Conservation (phyloP, 192 early-diverging fungal species). For the Backusella tarrabulga region DNA sequence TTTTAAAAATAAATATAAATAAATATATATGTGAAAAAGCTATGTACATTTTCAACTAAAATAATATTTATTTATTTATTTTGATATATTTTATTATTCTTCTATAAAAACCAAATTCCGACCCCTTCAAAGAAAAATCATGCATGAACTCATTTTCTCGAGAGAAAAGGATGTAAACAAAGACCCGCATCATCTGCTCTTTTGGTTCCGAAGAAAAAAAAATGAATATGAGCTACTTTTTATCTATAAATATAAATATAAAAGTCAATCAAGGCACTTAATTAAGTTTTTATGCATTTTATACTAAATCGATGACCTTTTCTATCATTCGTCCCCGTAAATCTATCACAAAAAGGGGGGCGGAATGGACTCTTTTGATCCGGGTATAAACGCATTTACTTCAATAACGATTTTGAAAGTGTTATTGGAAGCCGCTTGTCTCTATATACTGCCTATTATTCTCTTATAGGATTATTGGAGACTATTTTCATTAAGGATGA, state of each 20-base stretch:
- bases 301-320: not conserved
- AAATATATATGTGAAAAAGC: not conserved
- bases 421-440: not conserved
- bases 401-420: not conserved
- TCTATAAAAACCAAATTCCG: not conserved
- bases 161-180: too few species aligned
- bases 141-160: not conserved
- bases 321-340: not conserved
- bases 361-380: not conserved
- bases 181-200: too few species aligned
- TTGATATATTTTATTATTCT: too few species aligned
- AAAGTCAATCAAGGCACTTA: too few species aligned
- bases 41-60: not conserved
- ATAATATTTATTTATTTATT: not conserved
- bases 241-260: too few species aligned
- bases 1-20: conserved; percentile 3
- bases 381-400: not conserved
- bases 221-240: too few species aligned
- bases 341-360: not conserved
- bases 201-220: too few species aligned
- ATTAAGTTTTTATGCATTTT: not conserved
- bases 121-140: not conserved
- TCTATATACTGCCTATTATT: not conserved
- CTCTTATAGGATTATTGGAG: not conserved
- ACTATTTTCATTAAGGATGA: not conserved